Conservation (phyloP, 805 yeast genomes). For the Candida argentea region DNA sequence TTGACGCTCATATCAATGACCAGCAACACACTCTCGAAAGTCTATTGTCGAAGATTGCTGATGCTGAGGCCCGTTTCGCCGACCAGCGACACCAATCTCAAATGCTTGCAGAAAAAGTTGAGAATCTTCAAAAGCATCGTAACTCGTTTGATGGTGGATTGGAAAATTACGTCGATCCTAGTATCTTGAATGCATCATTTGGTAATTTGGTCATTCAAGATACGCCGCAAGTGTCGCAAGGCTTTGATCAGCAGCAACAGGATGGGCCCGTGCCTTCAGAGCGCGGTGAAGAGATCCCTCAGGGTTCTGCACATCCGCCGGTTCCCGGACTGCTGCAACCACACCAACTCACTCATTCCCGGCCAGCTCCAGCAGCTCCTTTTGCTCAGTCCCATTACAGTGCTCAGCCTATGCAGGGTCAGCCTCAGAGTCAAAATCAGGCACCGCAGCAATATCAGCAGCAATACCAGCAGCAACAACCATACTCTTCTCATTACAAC, state of each 20-base stretch:
- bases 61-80: background rate
- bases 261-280: too few species aligned
- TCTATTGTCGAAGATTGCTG: conserved; percentile 1
- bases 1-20: conserved; percentile 13
- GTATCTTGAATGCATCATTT: background rate
- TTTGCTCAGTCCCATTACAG: too few species aligned
- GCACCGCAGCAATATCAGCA: background rate
- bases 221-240: too few species aligned
- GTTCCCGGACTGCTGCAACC: conserved; percentile 1
- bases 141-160: background rate
- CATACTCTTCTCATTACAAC: conserved; percentile 1
- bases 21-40: conserved; percentile 8
- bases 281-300: too few species aligned
- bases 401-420: background rate
- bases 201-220: background rate
- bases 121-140: background rate
- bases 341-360: conserved; percentile 1
- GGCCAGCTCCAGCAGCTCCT: background rate
- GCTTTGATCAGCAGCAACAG: too few species aligned
- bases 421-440: conserved; percentile 1
- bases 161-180: background rate
- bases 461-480: conserved; percentile 1
- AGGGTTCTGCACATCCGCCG: conserved; percentile 2
- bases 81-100: background rate
- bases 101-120: background rate